A percentile compares a stretch with the other conserved stretches of the same genome.
Conservation (phyloP, 2,329 filamentous ascomycete species). For the Fusarium incarnatum region DNA sequence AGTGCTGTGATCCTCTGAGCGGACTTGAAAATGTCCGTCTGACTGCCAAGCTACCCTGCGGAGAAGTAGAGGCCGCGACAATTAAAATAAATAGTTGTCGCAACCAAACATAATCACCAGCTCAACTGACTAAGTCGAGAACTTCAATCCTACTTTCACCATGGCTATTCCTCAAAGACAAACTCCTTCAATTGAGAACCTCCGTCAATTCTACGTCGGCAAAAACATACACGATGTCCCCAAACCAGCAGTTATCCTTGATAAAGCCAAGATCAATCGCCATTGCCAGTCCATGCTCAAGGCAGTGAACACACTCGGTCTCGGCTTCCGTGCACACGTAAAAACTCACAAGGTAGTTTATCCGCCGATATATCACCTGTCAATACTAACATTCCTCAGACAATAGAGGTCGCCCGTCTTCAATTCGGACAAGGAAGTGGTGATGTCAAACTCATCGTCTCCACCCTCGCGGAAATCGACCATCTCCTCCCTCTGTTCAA, state of each 20-base stretch:
- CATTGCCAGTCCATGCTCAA: constrained; percentile 70
- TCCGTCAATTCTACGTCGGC: constrained; percentile 46
- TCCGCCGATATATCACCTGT: fast-evolving
- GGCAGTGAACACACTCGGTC: constrained; percentile 59
- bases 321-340: constrained; percentile 71
- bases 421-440: constrained; percentile 61
- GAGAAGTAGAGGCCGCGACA: not conserved
- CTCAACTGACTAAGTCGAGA: too few species aligned
- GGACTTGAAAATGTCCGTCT: not conserved
- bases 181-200: constrained; percentile 12
- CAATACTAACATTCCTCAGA: constrained; percentile 52
- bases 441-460: constrained; percentile 67
- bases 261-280: constrained; percentile 62
- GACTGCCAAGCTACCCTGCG: not conserved
- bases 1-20: fast-evolving
- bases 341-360: constrained; percentile 71
- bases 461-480: constrained; percentile 70
- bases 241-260: constrained; percentile 67
- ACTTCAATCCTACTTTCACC: too few species aligned
- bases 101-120: too few species aligned
- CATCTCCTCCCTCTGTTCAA: constrained; percentile 61
- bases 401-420: constrained; percentile 63
- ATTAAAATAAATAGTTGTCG: not conserved
- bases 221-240: constrained; percentile 53
- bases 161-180: constrained; percentile 44